Conservation (phyloP, 257 asterid genomes). For the Lavandula angustifolia region DNA sequence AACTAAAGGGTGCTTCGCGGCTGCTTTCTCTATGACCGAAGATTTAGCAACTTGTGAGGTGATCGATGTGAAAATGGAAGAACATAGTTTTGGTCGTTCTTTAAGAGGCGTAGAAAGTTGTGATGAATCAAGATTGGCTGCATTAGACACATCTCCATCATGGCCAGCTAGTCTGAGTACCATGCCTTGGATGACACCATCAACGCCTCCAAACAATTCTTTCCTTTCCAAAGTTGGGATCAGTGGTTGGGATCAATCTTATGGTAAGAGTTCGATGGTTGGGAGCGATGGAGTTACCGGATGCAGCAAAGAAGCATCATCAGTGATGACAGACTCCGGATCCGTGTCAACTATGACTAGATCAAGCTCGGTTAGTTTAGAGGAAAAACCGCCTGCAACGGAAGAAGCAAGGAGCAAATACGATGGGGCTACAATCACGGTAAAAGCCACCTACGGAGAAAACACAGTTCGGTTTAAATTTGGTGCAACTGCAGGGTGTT, state of each 20-base stretch:
- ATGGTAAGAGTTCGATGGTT: conserved; percentile 28
- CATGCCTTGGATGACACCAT: conserved; percentile 39
- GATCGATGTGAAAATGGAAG: conserved; percentile 45
- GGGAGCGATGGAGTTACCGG: conserved; percentile 34
- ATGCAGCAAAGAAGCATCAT: conserved; percentile 40
- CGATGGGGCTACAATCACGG: conserved; percentile 43
- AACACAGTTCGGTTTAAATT: conserved; percentile 67
- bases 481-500: conserved; percentile 49
- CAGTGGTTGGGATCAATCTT: conserved; percentile 22
- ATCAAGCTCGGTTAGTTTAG: conserved; percentile 49
- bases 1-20: conserved; percentile 2
- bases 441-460: conserved; percentile 60
- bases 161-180: conserved; percentile 37
- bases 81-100: conserved; percentile 21
- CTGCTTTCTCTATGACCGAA: conserved; percentile 20
- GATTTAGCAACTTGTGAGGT: conserved; percentile 25
- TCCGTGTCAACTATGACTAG: conserved; percentile 41
- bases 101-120: conserved; percentile 18
- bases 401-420: conserved; percentile 31
- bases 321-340: conserved; percentile 51
- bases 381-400: conserved; percentile 29
- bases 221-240: conserved; percentile 22
- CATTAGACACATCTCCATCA: conserved; percentile 40
- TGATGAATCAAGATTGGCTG: conserved; percentile 39
- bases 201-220: conserved; percentile 32